Conservation (phyloP, 805 yeast genomes). For the Helenozyma baotianmanensis region DNA sequence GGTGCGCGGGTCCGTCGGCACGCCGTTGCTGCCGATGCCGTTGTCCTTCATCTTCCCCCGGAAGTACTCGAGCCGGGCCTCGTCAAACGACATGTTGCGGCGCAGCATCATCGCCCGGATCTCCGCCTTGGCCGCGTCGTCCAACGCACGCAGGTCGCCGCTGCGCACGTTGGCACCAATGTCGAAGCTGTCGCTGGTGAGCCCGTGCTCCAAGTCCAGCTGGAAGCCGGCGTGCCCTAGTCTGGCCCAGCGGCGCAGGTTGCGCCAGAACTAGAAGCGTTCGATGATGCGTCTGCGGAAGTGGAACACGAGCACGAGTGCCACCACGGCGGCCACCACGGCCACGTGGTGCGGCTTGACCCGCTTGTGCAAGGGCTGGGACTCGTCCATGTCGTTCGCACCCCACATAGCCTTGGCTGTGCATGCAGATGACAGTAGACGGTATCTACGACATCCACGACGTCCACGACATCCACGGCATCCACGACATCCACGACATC, state of each 20-base stretch:
- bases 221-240: constrained; percentile 19
- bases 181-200: constrained; percentile 57
- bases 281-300: constrained; percentile 24
- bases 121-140: constrained; percentile 46
- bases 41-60: constrained; percentile 32
- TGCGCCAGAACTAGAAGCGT: constrained; percentile 4
- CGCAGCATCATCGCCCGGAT: constrained; percentile 53
- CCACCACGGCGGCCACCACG: constrained; percentile 13
- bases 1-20: constrained; percentile 63
- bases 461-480: too few species aligned
- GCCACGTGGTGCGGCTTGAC: constrained; percentile 15
- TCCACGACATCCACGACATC: too few species aligned
- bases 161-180: constrained; percentile 35
- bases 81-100: constrained; percentile 54
- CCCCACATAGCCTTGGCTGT: too few species aligned
- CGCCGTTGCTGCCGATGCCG: constrained; percentile 59
- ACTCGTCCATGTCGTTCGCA: constrained; percentile 1
- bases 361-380: neutral
- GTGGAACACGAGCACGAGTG: constrained; percentile 23
- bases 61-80: constrained; percentile 57
- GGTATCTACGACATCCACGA: too few species aligned
- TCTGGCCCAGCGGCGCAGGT: constrained; percentile 11
- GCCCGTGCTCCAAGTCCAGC: constrained; percentile 51
- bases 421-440: too few species aligned
- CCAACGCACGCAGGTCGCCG: constrained; percentile 55